These are phyloP conservation scores for Bipolaris cookei DNA, from an alignment of 2,329 filamentous ascomycete species.

Conservation along the genomic window DNA sequence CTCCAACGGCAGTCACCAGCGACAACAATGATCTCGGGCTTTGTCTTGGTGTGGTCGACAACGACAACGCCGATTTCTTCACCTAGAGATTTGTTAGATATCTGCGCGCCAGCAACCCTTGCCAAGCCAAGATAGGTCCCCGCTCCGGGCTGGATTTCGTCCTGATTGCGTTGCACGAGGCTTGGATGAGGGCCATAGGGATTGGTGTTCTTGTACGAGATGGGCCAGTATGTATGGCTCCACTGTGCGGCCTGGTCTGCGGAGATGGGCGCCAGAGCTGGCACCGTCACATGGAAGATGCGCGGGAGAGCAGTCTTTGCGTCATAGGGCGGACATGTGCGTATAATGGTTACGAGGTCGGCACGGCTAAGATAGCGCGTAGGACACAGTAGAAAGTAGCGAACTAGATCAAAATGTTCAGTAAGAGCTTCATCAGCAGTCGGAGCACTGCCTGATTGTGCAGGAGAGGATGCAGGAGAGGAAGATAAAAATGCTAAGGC, in stretches of 20 bases:
- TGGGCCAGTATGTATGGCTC: slow-evolving; percentile 81
- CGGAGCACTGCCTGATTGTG: slow-evolving; percentile 10
- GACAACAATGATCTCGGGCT: slow-evolving; percentile 68
- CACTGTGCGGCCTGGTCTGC: slow-evolving; percentile 75
- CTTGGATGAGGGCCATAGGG: slow-evolving; percentile 83
- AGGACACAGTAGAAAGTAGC: slow-evolving; percentile 61
- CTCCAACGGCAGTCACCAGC: slow-evolving; percentile 79
- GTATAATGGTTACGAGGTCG: slow-evolving; percentile 50
- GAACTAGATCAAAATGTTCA: slow-evolving; percentile 45
- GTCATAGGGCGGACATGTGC: slow-evolving; percentile 50
- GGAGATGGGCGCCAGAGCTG: slow-evolving; percentile 75
- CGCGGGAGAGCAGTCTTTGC: slow-evolving; percentile 54
- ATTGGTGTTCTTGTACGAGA: slow-evolving; percentile 85
- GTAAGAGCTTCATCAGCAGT: slow-evolving; percentile 27
- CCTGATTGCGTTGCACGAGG: slow-evolving; percentile 71
- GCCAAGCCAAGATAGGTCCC: slow-evolving; percentile 73
- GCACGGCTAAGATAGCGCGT: slow-evolving; percentile 59
- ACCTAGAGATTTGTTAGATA: slow-evolving; percentile 65
- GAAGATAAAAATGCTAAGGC: slow-evolving; percentile 38
- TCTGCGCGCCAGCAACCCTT: slow-evolving; percentile 66
- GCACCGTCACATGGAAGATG: slow-evolving; percentile 70
- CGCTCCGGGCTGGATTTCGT: slow-evolving; percentile 69
- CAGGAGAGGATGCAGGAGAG: slow-evolving; percentile 21
- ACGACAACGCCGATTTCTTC: slow-evolving; percentile 77
- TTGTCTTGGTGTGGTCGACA: slow-evolving; percentile 62